A percentile compares a stretch with the other conserved stretches of the same genome.
phyloP scores from a whole-genome alignment of 1,139 yeast genomes.

The Saccharomyces uvarum region DNA sequence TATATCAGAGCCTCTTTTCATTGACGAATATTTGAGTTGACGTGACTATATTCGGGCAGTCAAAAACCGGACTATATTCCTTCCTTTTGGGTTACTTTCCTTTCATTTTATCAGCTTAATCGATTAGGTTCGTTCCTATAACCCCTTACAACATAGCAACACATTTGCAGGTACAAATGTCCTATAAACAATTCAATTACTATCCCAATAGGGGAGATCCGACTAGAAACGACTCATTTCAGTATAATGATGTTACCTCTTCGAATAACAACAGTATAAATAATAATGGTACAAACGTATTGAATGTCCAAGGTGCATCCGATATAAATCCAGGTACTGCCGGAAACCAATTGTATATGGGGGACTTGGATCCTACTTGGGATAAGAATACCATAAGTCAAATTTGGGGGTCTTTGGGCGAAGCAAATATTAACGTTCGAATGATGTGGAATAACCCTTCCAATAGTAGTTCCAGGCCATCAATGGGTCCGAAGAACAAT shows the following conservation, averaged over 20 bases:
- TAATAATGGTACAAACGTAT: background rate
- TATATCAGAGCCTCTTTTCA: background rate
- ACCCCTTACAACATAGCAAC: background rate
- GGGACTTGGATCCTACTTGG: conserved; percentile 69
- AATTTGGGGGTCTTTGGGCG: conserved; percentile 45
- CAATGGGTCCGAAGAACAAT: conserved; percentile 32
- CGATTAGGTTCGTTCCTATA: background rate
- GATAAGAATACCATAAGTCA: conserved; percentile 53
- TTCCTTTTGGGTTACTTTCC: background rate
- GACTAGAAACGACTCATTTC: background rate
- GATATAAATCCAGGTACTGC: background rate
- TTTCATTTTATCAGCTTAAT: background rate
- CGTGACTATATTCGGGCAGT: background rate
- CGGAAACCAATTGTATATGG: conserved; percentile 42
- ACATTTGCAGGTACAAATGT: conserved; percentile 8
- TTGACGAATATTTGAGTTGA: background rate
- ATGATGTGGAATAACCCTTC: conserved; percentile 37
- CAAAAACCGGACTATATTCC: background rate
- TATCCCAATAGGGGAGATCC: background rate
- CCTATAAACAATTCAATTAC: background rate
- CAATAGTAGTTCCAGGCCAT: conserved; percentile 19
- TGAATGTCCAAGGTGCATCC: background rate
- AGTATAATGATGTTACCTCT: background rate
- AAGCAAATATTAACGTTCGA: conserved; percentile 39
- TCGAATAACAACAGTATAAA: background rate